Base-by-base conservation (phyloP, 257 asterid genomes). In the Coffea canephora region DNA sequence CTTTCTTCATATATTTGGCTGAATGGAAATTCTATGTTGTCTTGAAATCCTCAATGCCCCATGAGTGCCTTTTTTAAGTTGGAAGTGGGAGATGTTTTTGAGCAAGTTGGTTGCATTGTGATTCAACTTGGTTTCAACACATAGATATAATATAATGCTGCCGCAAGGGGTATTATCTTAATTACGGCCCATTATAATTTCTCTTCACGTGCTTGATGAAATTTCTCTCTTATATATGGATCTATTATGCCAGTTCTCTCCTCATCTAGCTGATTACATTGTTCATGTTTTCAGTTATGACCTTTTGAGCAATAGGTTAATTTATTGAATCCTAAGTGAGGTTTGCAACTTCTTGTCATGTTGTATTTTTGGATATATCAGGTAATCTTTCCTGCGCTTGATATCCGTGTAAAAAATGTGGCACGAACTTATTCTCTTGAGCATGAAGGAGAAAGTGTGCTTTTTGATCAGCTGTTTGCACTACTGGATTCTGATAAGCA, bases 401-500 rank as follows among this genome's bases (percentile, higher is more conserved):
- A 95, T 87, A 92, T 91, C 86, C 97, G 99, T 80, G 99, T 95
- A 76, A 95, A 95, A 91, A 95, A 95, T 91, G 98, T 95, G 62
- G 99, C 99, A 39, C 90, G 97, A 27, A 95, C 99, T 78, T 95
- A 95, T 87, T 95, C 99, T 62, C 97, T 95, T 65, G 99, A 95
- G 92, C 99, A 95, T 79, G 98, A 93, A 87, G 99, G 99, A 59
- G 99, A 95, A 88, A 90, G 98, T 86, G 93, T 88, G 77, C 94
- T 95, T 64, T 95, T 95, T 71, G 99, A 93, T 89, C 99, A 95
- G 86, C 87, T 95, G 78, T 95, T 95, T 87, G 84, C 96, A 27
- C 81, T 93, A 84, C 84, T 95, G 74, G 95, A 85, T 76, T 87
- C 86, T 62, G 91, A 91, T 79, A 83, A 78, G 86, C 83, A 87